Percentiles rank a stretch among this genome's conserved stretches.
Conservation (phyloP, 371 early-diverging fungal species). For the Zancudomyces culisetae region DNA sequence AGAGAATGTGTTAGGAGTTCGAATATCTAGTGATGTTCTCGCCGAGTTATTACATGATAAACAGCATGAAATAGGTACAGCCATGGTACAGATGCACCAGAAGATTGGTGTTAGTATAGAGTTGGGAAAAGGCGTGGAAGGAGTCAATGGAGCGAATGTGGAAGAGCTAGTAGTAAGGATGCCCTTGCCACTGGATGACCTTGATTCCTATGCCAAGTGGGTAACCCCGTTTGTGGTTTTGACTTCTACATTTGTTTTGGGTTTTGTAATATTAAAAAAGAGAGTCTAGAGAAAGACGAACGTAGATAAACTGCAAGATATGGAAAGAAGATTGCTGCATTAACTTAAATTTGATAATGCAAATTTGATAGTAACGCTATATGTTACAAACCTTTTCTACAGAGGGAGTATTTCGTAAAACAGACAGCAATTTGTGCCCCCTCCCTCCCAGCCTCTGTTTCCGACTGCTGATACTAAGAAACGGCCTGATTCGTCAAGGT, state of each 20-base stretch:
- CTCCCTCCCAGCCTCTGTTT: constrained; percentile 82
- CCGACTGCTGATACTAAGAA: constrained; percentile 80
- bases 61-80: too few species aligned
- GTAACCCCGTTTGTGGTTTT: not conserved
- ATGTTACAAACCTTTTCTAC: too few species aligned
- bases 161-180: not conserved
- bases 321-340: not conserved
- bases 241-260: not conserved
- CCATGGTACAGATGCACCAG: too few species aligned
- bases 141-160: too few species aligned
- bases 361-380: too few species aligned
- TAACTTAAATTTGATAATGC: not conserved
- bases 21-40: too few species aligned
- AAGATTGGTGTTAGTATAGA: too few species aligned
- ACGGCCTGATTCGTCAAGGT: constrained; percentile 44
- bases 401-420: constrained; percentile 48
- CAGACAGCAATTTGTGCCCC: constrained; percentile 55
- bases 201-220: not conserved
- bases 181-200: not conserved
- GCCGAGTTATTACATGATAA: too few species aligned
- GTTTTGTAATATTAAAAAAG: not conserved
- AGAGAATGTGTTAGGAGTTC: too few species aligned
- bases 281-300: not conserved
- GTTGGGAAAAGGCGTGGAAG: too few species aligned
- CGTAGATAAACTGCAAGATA: too few species aligned